These are phyloP conservation scores for Neltuma alba DNA, from an alignment of 306 rosid species.

Conservation along the genomic window DNA sequence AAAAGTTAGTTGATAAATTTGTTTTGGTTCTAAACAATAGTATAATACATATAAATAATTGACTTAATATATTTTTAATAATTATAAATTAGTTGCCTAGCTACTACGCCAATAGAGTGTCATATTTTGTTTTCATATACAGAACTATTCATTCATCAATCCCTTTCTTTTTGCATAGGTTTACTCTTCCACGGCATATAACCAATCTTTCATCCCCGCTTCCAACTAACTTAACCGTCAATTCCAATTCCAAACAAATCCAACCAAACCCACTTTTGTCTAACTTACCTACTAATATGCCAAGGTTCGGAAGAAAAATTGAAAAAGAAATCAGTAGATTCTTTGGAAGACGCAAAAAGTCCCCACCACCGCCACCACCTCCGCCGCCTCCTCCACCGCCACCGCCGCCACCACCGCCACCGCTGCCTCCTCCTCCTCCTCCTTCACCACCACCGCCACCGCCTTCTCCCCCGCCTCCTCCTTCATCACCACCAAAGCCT, in stretches of 20 bases:
- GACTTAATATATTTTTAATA: no score
- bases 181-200: conserved; percentile 1
- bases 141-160: conserved; percentile 4
- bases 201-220: conserved; percentile 7
- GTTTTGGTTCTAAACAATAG: no score
- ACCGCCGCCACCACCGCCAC: no score
- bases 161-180: conserved; percentile 13
- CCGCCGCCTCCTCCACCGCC: not conserved
- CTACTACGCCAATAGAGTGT: no score
- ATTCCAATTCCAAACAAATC: conserved; percentile 9
- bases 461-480: not conserved
- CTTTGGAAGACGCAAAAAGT: not conserved
- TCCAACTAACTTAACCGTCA: conserved; percentile 33
- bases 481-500: not conserved
- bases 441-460: conserved; percentile 7
- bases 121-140: no score
- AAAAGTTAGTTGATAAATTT: no score
- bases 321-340: not conserved
- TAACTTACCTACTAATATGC: not conserved
- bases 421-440: not conserved
- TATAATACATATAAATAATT: no score
- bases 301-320: conserved; percentile 29
- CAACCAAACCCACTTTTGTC: not conserved
- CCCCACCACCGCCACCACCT: not conserved
- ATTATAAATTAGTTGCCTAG: no score